Base-by-base conservation (phyloP, 495 filamentous ascomycete species). In the Penicillium crystallinum region DNA sequence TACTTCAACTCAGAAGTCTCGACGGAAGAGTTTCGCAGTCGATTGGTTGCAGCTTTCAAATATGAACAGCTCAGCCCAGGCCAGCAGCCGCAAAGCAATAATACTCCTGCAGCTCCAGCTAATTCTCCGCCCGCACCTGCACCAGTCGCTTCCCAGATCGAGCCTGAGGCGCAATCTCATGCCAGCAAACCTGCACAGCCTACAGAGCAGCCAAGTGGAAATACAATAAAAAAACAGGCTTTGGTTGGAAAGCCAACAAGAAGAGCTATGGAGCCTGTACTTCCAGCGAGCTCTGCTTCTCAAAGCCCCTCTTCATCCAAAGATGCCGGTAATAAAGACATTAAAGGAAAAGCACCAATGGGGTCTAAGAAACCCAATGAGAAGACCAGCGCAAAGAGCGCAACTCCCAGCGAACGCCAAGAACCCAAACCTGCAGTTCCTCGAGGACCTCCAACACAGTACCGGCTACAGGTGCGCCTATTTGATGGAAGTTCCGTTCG, bases 401-500 rank as follows among this genome's bases (percentile, higher is more conserved):
- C 40, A 10, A 42, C 44, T 21, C 39, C 49, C 5, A 34, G n/a
- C n/a, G 46, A 56, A 47, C 50, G 53, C 11, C 27, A 50, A 12
- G 55, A 62, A 42, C 48, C 36, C 18, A 50, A 37, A 40, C 44
- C 57, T 15, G 36, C 44, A 17, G 51, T 45, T 8, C 48, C 61
- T 19, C 57, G 57, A n/a, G 54, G 55, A 17, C 64, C 67, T 11
- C 72, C 70, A 19, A 62, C 46, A n/a, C 57, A 74, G 46, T 76
- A 72, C 55, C 80, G 86, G 11, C 67, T 97, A 6, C 91, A 93
- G 58, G 81, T 96, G 35, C 83, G 92, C 1, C 73, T 96, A 0
- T 86, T 95, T 35, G 90, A 96, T 62, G 92, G 92, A 11, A 81
- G 81, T 27, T 89, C 81, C 12, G 80, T 97, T 41, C 83, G 89